phyloP scores from a whole-genome alignment of 495 filamentous ascomycete genomes.

The Neurospora tetraspora region DNA sequence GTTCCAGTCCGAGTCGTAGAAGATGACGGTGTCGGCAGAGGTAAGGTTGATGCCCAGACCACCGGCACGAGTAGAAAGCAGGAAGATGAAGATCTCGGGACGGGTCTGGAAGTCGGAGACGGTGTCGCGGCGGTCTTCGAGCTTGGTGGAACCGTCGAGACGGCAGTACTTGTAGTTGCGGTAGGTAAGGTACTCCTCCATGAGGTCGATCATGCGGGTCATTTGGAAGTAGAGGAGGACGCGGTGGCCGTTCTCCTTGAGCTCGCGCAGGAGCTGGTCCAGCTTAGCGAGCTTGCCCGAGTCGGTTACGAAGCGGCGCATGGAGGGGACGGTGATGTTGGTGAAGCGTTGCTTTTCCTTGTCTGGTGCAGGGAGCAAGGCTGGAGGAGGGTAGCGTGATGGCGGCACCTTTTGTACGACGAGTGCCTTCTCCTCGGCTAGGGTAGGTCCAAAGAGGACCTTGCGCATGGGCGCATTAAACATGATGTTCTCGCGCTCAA shows the following conservation, averaged over 20 bases:
- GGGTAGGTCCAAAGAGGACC: conserved; percentile 57
- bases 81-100: conserved; percentile 91
- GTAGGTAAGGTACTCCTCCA: conserved; percentile 98
- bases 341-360: conserved; percentile 75
- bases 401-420: conserved; percentile 58
- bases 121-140: conserved; percentile 93
- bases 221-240: conserved; percentile 99
- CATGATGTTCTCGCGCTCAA: conserved; percentile 62
- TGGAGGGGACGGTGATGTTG: conserved; percentile 89
- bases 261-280: conserved; percentile 72
- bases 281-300: conserved; percentile 92
- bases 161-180: conserved; percentile 98
- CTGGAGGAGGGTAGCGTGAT: conserved; percentile 47
- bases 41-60: conserved; percentile 97
- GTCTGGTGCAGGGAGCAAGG: conserved; percentile 64
- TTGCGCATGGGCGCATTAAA: conserved; percentile 72
- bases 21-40: conserved; percentile 87
- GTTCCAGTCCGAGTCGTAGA: conserved; percentile 99
- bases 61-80: conserved; percentile 91
- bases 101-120: conserved; percentile 92
- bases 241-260: conserved; percentile 88
- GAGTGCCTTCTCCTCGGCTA: conserved; percentile 60
- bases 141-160: conserved; percentile 93
- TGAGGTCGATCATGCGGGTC: conserved; percentile 99
- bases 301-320: conserved; percentile 96